These are phyloP conservation scores for Galium porrigens DNA, from an alignment of 305 asterid genomes.

Conservation along the genomic window DNA sequence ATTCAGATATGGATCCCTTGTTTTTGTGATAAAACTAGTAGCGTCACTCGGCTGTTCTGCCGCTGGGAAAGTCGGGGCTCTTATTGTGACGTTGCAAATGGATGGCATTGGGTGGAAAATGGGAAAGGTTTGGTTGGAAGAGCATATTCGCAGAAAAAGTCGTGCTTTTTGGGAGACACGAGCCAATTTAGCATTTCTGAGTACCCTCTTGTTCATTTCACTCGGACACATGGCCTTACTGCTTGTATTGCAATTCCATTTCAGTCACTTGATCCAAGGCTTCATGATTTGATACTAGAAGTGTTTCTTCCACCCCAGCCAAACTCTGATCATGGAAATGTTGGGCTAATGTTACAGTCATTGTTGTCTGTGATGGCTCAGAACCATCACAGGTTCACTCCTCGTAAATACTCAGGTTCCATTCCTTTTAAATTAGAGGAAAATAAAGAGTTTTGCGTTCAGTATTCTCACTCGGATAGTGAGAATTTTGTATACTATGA, in stretches of 20 bases:
- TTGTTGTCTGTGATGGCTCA: not conserved
- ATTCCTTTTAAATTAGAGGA: not conserved
- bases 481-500: not conserved
- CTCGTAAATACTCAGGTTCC: not conserved
- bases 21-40: not conserved
- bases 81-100: too few species aligned
- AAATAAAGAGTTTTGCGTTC: not conserved
- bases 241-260: not conserved
- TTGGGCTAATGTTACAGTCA: not conserved
- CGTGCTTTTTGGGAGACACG: too few species aligned
- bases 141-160: too few species aligned
- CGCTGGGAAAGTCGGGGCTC: too few species aligned
- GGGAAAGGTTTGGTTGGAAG: too few species aligned
- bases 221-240: not conserved
- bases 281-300: not conserved
- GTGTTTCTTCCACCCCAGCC: not conserved
- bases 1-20: constrained; percentile 1
- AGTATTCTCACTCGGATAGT: not conserved
- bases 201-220: not conserved
- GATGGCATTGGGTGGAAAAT: too few species aligned
- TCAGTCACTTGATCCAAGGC: not conserved
- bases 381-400: not conserved
- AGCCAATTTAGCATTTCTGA: not conserved
- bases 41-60: not conserved
- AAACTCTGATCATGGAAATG: not conserved